Evolutionary conservation across 306 rosid genomes (phyloP).

Genomic region (Pterocarpus macrocarpus): DNA sequence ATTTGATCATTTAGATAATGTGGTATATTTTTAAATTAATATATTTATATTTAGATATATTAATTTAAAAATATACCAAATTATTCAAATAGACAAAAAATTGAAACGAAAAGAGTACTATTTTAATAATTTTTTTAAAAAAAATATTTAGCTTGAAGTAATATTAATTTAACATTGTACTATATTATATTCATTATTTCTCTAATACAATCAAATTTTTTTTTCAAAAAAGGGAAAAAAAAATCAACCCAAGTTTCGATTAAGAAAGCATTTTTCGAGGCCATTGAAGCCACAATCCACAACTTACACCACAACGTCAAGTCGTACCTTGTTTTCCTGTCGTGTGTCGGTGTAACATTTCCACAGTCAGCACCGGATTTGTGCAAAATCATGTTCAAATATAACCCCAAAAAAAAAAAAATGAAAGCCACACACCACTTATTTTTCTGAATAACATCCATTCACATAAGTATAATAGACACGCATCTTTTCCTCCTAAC

Average conservation of each 20-base stretch:
- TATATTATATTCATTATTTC: not conserved
- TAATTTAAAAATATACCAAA: too few species aligned
- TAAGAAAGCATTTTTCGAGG: not conserved
- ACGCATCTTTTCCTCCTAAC: too few species aligned
- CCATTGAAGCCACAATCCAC: not conserved
- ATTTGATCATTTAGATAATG: too few species aligned
- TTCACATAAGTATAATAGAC: too few species aligned
- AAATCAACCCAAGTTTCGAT: not conserved
- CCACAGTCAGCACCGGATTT: not conserved
- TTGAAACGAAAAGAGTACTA: too few species aligned
- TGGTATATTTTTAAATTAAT: too few species aligned
- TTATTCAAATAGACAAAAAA: too few species aligned
- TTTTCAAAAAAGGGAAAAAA: not conserved
- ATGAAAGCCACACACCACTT: too few species aligned
- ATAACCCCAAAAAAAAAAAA: not conserved
- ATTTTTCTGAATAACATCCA: too few species aligned
- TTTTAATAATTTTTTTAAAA: too few species aligned
- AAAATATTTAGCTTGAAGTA: not conserved
- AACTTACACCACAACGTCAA: not conserved
- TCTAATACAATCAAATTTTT: not conserved
- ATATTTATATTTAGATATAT: too few species aligned
- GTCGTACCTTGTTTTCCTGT: not conserved
- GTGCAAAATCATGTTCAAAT: not conserved
- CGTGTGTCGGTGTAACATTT: conserved; percentile 5
- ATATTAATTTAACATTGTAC: not conserved